These are phyloP conservation scores for Ogataea angusta DNA, from an alignment of 805 yeast species.

Conservation along the genomic window DNA sequence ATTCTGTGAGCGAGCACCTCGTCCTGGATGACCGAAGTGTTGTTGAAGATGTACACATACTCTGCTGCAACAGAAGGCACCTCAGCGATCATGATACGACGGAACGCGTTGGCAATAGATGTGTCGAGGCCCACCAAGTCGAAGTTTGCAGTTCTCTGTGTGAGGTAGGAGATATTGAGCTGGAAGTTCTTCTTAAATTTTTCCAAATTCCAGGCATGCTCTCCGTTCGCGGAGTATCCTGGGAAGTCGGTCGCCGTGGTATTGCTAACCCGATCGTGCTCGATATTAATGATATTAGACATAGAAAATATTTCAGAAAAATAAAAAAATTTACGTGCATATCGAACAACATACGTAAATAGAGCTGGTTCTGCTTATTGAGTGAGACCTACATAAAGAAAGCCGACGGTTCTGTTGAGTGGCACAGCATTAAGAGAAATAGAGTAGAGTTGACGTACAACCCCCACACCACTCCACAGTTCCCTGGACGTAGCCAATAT, in stretches of 20 bases:
- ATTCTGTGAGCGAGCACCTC: conserved; percentile 95
- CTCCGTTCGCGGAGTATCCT: conserved; percentile 64
- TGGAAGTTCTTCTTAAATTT: conserved; percentile 67
- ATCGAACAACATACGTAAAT: not conserved
- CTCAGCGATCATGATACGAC: conserved; percentile 95
- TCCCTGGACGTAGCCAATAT: too few relatives aligned
- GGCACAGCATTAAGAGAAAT: too few relatives aligned
- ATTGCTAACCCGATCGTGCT: conserved; percentile 87
- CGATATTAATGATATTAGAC: conserved; percentile 75
- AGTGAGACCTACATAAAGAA: too few relatives aligned
- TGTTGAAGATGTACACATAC: conserved; percentile 83
- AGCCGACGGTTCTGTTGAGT: too few relatives aligned
- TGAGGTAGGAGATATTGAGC: conserved; percentile 61
- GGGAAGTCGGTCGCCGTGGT: conserved; percentile 91
- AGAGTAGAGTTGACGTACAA: too few relatives aligned
- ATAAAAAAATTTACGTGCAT: not conserved
- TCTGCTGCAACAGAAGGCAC: conserved; percentile 97
- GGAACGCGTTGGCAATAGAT: conserved; percentile 91
- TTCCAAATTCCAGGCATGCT: conserved; percentile 78
- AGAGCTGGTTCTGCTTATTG: too few relatives aligned
- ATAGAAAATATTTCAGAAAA: conserved; percentile 14
- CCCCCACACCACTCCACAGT: too few relatives aligned
- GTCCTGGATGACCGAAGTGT: conserved; percentile 95
- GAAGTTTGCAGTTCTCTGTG: conserved; percentile 75
- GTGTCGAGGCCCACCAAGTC: conserved; percentile 87